Evolutionary conservation across 2,329 filamentous ascomycete genomes (phyloP).

Genomic region (Dryadomyces quercivorus): DNA sequence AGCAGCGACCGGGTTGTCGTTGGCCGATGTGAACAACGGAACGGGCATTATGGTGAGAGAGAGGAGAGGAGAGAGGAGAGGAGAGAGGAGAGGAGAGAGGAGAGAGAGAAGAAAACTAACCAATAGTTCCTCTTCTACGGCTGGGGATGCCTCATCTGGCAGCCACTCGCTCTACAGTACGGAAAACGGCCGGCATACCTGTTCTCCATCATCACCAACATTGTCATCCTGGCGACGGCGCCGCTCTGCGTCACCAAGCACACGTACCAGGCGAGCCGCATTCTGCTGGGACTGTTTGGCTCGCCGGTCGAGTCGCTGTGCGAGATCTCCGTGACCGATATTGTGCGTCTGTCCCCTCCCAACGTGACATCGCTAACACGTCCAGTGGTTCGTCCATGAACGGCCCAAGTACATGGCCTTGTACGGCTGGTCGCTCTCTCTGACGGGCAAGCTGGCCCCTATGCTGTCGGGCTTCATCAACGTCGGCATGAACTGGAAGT

Average conservation of each 20-base stretch:
- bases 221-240: slow-evolving; percentile 17
- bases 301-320: slow-evolving; percentile 33
- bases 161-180: slow-evolving; percentile 19
- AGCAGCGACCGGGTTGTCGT: background rate
- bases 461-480: slow-evolving; percentile 36
- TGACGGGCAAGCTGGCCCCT: slow-evolving; percentile 32
- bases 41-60: slow-evolving; percentile 3
- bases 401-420: slow-evolving; percentile 24
- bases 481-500: slow-evolving; percentile 34
- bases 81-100: too few species aligned
- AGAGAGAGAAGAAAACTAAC: too few species aligned
- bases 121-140: slow-evolving; percentile 22
- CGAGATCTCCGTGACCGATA: slow-evolving; percentile 20
- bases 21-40: slow-evolving; percentile 4
- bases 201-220: slow-evolving; percentile 15
- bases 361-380: background rate
- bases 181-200: slow-evolving; percentile 20
- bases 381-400: slow-evolving; percentile 13
- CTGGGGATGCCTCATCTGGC: slow-evolving; percentile 22
- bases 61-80: too few species aligned
- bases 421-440: slow-evolving; percentile 29
- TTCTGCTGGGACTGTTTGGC: slow-evolving; percentile 27
- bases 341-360: slow-evolving; percentile 1
- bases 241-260: slow-evolving; percentile 15
- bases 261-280: slow-evolving; percentile 18